Base-by-base conservation (phyloP, 2,329 filamentous ascomycete genomes). In the Rachicladosporium sp. region DNA sequence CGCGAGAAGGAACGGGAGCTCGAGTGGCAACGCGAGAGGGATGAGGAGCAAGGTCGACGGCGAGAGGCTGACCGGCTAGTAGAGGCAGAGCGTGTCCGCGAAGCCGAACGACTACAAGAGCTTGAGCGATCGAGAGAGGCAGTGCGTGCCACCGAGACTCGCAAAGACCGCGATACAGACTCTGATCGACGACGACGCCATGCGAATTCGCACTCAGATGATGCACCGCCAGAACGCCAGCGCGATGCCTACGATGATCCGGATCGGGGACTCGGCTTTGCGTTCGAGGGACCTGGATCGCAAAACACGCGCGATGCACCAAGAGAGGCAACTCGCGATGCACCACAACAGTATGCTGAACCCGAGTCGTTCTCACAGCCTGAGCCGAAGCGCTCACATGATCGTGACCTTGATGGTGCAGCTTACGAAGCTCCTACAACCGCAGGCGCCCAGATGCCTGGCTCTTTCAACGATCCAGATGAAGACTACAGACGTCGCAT, bases 401-500 rank as follows among this genome's bases (percentile, higher is more conserved):
- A 27, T 27, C 23, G 23, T 8, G 23, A 27, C 23, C 23, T 27
- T 8, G 23, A 27, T 27, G 23, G 23, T 27, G 23, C 23, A 27
- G 23, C 23, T 27, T 27, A 27, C 23, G 23, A 27, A 8, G 23
- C 23, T 27, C 23, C 23, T 7, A 27, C 23, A 27, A 8, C 7
- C 7, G 23, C 23, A 8, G 23, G 23, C 23, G 23, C 23, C 6
- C 23, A 27, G 23, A 27, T 27, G 23, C 23, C 23, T 27, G 23
- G 23, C 23, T 27, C 23, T 27, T 27, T 31, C 23, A 34, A 37
- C 2, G 67, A 70, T 40, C 61, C 68, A 3, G 67, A 71, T 31
- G 67, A 70, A 45, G 68, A 71, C 30, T 71, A 70, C 45, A 63
- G 66, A 31, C 65, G 67, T 21, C 62, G 67, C 6, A 59, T 71